Conservation (phyloP, 2,329 filamentous ascomycete genomes). For the Shiraia bambusicola region DNA sequence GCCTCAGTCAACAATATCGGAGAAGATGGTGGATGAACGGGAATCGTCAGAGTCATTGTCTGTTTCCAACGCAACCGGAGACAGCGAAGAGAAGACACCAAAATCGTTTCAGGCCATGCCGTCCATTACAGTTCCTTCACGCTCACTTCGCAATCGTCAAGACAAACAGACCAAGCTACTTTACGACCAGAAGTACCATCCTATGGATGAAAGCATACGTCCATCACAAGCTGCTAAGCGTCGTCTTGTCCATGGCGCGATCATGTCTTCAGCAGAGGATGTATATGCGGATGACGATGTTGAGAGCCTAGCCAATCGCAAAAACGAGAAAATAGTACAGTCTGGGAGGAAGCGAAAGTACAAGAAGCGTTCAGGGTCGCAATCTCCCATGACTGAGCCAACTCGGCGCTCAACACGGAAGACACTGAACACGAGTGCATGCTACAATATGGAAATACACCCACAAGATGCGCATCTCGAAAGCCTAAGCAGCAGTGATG, state of each 20-base stretch:
- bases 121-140: slow-evolving; percentile 9
- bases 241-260: slow-evolving; percentile 23
- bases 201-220: slow-evolving; percentile 34
- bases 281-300: slow-evolving; percentile 4
- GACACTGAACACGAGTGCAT: slow-evolving; percentile 12
- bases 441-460: slow-evolving; percentile 32
- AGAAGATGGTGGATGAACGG: no score
- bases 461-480: slow-evolving; percentile 30
- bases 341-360: slow-evolving; percentile 5
- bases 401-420: slow-evolving; percentile 31
- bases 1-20: no score
- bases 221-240: slow-evolving; percentile 32
- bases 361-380: slow-evolving; percentile 12
- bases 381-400: slow-evolving; percentile 2
- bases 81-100: neutral
- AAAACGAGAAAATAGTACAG: slow-evolving; percentile 6
- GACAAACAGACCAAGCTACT: slow-evolving; percentile 18
- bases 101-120: slow-evolving; percentile 7
- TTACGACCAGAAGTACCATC: slow-evolving; percentile 39
- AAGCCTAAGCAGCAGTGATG: slow-evolving; percentile 8
- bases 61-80: neutral
- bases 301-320: slow-evolving; percentile 4
- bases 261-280: slow-evolving; percentile 1
- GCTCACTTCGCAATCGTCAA: slow-evolving; percentile 14
- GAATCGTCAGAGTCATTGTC: no score